Evolutionary conservation across 1,139 yeast genomes (phyloP).

Genomic region (Lodderomyces jiufengensis): DNA sequence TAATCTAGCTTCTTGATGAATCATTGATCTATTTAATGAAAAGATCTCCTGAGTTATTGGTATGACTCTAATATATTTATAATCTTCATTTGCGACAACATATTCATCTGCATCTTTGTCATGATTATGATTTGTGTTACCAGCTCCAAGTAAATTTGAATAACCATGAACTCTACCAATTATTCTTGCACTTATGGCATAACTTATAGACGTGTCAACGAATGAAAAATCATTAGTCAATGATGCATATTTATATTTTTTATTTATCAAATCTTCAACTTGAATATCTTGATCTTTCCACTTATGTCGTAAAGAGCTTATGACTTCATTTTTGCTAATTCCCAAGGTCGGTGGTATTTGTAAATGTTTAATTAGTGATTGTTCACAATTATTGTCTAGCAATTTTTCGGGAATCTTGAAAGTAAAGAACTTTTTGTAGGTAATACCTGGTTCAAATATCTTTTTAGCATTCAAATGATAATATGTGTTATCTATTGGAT

Average conservation of each 20-base stretch:
- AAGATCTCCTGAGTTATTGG: conserved; percentile 24
- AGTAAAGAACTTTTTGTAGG: conserved; percentile 40
- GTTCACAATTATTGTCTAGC: conserved; percentile 36
- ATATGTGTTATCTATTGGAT: conserved; percentile 31
- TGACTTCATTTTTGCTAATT: conserved; percentile 24
- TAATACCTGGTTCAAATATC: conserved; percentile 29
- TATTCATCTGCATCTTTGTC: conserved; percentile 29
- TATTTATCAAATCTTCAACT: background rate
- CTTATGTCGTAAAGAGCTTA: conserved; percentile 25
- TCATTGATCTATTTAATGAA: conserved; percentile 29
- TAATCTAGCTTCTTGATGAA: conserved; percentile 31
- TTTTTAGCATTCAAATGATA: conserved; percentile 26
- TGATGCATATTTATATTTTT: conserved; percentile 20
- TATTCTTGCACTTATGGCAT: conserved; percentile 35
- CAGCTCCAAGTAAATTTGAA: conserved; percentile 17
- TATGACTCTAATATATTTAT: conserved; percentile 25
- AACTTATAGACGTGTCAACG: conserved; percentile 30
- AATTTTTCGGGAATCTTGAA: conserved; percentile 37
- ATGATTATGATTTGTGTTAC: conserved; percentile 10
- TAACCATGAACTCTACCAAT: conserved; percentile 35
- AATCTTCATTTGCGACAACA: conserved; percentile 35
- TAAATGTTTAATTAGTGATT: conserved; percentile 33
- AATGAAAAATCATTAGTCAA: conserved; percentile 31
- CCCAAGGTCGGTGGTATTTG: conserved; percentile 39
- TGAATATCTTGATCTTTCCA: conserved; percentile 18